phyloP scores from a whole-genome alignment of 176 grass and related monocot species.

The Puya raimondii region DNA sequence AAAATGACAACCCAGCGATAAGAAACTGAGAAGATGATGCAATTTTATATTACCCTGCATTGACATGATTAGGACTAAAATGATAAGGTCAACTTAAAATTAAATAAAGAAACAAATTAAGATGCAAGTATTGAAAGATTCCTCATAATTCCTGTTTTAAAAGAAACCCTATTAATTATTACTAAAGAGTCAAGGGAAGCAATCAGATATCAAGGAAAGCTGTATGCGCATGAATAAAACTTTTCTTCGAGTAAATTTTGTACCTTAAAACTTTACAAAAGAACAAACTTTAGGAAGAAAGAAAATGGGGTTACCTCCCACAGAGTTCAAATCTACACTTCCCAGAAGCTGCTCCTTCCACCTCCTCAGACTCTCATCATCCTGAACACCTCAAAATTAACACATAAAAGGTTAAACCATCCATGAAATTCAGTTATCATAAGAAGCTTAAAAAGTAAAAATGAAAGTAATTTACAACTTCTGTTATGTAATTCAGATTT shows the following conservation, averaged over 20 bases:
- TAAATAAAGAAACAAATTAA: too few species aligned
- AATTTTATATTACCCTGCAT: too few species aligned
- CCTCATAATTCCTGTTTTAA: too few species aligned
- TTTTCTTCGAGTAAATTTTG: neutral
- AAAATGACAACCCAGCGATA: neutral
- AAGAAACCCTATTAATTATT: too few species aligned
- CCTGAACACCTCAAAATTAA: constrained; percentile 25
- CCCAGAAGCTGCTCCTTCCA: constrained; percentile 97
- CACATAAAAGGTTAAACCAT: constrained; percentile 2
- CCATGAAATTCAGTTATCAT: constrained; percentile 7
- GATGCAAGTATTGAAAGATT: too few species aligned
- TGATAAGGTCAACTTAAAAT: too few species aligned
- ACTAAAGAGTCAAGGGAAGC: too few species aligned
- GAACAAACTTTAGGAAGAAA: neutral
- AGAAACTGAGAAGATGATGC: neutral
- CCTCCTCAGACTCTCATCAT: constrained; percentile 90
- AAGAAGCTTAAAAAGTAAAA: constrained; percentile 7
- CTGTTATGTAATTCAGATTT: too few species aligned
- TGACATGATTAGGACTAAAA: neutral
- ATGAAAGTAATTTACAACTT: neutral
- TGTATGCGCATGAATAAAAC: too few species aligned
- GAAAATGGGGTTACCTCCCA: constrained; percentile 56
- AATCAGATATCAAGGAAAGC: too few species aligned
- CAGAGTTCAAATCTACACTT: constrained; percentile 85
- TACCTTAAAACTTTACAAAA: neutral